phyloP scores from a whole-genome alignment of 306 rosid species.

The Cicer chorassanicum region DNA sequence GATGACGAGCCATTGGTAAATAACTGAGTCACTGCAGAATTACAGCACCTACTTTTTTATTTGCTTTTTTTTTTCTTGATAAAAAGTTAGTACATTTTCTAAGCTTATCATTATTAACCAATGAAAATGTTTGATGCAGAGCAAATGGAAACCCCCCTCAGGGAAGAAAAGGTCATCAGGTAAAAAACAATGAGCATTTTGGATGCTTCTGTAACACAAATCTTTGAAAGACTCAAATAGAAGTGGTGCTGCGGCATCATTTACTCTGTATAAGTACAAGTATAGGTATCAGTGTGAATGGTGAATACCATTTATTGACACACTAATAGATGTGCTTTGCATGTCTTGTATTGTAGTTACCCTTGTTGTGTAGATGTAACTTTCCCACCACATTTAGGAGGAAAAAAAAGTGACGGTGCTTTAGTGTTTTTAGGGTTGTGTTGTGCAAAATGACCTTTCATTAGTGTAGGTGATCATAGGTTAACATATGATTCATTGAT shows the following conservation, averaged over 20 bases:
- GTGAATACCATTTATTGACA: constrained; percentile 49
- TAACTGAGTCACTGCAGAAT: constrained; percentile 41
- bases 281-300: constrained; percentile 43
- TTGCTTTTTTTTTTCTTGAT: background rate
- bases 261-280: constrained; percentile 37
- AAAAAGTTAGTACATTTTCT: constrained; percentile 1
- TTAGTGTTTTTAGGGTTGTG: constrained; percentile 51
- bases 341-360: constrained; percentile 48
- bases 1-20: constrained; percentile 96
- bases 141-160: constrained; percentile 71
- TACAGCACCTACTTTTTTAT: constrained; percentile 8
- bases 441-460: constrained; percentile 50
- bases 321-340: constrained; percentile 47
- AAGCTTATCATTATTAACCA: constrained; percentile 16
- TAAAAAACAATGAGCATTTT: constrained; percentile 47
- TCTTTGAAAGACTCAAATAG: constrained; percentile 27
- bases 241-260: constrained; percentile 45
- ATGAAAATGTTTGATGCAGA: constrained; percentile 58
- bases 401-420: constrained; percentile 44
- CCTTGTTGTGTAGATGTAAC: constrained; percentile 57
- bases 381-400: constrained; percentile 56
- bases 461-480: constrained; percentile 58
- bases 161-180: constrained; percentile 65
- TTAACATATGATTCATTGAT: constrained; percentile 60
- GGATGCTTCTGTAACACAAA: constrained; percentile 38